Evolutionary conservation across 495 filamentous ascomycete species (phyloP).

Genomic region (Penicillium lagena): DNA sequence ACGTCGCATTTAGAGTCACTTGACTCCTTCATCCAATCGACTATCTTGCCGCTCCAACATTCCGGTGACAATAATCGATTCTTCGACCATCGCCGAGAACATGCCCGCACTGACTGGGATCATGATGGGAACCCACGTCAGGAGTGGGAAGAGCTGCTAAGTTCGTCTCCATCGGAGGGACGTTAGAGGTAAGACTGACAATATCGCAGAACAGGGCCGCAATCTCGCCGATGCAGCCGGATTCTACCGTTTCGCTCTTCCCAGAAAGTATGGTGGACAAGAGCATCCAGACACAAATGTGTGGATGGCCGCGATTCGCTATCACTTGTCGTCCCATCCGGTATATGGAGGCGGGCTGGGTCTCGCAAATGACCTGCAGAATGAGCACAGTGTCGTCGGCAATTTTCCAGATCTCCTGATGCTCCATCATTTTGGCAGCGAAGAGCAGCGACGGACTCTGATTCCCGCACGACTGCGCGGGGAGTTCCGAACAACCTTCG

Average conservation of each 20-base stretch:
- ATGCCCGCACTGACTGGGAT: conserved; percentile 49
- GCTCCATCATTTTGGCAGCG: conserved; percentile 48
- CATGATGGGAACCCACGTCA: conserved; percentile 43
- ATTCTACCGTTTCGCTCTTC: conserved; percentile 50
- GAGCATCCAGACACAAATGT: conserved; percentile 41
- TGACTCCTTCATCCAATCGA: conserved; percentile 47
- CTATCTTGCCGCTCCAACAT: conserved; percentile 46
- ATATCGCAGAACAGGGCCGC: conserved; percentile 24
- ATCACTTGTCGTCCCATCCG: conserved; percentile 46
- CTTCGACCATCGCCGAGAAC: conserved; percentile 55
- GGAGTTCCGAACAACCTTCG: conserved; percentile 47
- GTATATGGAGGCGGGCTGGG: conserved; percentile 41
- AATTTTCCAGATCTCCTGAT: conserved; percentile 55
- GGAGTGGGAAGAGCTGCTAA: conserved; percentile 50
- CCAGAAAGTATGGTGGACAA: conserved; percentile 47
- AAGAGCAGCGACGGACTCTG: conserved; percentile 41
- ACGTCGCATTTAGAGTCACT: conserved; percentile 35
- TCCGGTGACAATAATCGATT: conserved; percentile 50
- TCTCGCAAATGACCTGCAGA: conserved; percentile 57
- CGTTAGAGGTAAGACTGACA: neutral
- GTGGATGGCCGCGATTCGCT: conserved; percentile 55
- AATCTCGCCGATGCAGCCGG: conserved; percentile 45
- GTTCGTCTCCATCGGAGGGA: neutral
- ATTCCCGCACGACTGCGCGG: conserved; percentile 43
- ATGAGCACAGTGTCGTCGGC: conserved; percentile 51